Base-by-base conservation (phyloP, 805 yeast species). In the Candida peoriensis region DNA sequence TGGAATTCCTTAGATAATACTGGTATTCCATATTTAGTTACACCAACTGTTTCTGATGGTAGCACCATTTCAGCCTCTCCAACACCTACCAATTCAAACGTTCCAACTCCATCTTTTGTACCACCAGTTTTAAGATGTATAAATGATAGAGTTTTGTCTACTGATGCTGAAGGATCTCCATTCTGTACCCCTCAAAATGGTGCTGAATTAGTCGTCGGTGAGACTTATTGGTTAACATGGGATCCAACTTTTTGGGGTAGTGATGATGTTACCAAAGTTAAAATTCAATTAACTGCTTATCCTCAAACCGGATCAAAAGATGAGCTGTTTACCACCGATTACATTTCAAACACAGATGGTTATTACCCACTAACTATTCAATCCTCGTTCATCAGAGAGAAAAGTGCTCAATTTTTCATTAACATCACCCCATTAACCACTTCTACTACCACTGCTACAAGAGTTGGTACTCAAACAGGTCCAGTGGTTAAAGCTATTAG, bases 171-270 rank as follows among this genome's bases (percentile, higher is more conserved):
- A 31, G 60, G 60, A 3, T 59, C 58, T 36, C 72, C 74, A 28
- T 67, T 68, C 55, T 68, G 74, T 46, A 52, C 67, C 15, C 54
- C 57, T 10, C 36, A 37, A 10, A 61, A 64, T 43, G 69, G 66
- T 31, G 56, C 72, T 8, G 72, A 67, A 46, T 46, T 64, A 33
- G 55, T 68, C n/a, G 63, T 61, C 26, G 73, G 72, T 25, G 69
- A 68, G 49, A 67, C 68, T 8, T 68, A 68, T 46, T 68, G 72
- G 70, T 48, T 66, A 39, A 67, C 72, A 12, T 67, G 72, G 72
- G 71, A 68, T 38, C 70, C 74, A 37, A 36, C 60, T 2, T 68
- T 61, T 47, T 68, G 65, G 63, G 60, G 61, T 20, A 62, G 66
- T 20, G 37, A 43, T 16, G 58, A 57, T 32, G 54, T 66, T 25